Evolutionary conservation across 202 grass and related monocot species (phyloP), one percentile per base, ranked within the genome.

Genomic region (Panicum virgatum): DNA sequence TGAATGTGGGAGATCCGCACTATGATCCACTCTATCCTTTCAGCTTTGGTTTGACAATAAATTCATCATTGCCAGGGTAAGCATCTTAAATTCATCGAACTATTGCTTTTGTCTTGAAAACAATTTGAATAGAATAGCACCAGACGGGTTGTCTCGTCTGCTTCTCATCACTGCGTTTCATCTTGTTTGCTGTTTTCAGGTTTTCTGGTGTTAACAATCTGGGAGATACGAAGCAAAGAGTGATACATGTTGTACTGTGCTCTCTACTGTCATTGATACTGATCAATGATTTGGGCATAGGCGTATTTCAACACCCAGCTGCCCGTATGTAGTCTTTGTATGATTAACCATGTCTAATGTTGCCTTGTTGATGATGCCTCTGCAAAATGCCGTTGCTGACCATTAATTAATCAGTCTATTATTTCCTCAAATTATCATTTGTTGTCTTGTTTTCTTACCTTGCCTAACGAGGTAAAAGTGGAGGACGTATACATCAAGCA

Each of bases 1-100:
- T 97, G 91, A 94, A 97, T 67, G 18, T 90, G 23, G 94, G 91
- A 53, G 94, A 94, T 62, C 25, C 37, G 7, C 87, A 94, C 74
- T 94, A 97, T 59, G 94, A 97, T 64, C 94, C 94, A 60, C 80
- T 94, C 59, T 97, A 92, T 79, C 91, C 94, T 52, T 97, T 94
- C 10, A 87, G 82, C 64, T 97, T 94, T 38, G 94, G 91, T 75
- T 88, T 97, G 88, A 80, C 87, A 2, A 67, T 88, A 70, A 86
- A 85, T 48, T 71, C 87, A 64, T 80, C 85, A 57, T 56, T 78
- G 23, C 53, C 85, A 48, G 84, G 94, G 94, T 97, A 92, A 75
- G 53, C 29, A 67, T 66, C 22, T 72, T 76, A 51, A 60, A 10
- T 10, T 10, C 37, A 39, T 39, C 3, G 4, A 77, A 72, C 13